Base-by-base conservation (phyloP, 805 yeast species). In the Candida boleticola region DNA sequence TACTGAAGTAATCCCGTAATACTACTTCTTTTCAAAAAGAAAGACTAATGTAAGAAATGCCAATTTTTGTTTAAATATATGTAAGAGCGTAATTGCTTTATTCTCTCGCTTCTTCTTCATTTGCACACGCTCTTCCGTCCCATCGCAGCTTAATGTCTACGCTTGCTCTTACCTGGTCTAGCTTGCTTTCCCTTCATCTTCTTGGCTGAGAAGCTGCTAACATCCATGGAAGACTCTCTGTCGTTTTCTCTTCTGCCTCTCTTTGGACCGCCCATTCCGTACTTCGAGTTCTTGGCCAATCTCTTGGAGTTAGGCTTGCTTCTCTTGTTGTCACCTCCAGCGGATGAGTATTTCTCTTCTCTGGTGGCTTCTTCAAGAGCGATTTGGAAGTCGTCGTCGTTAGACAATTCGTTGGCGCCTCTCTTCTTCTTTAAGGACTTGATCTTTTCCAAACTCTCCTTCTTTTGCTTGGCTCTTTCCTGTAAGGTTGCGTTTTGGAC, bases 401-500 rank as follows among this genome's bases (percentile, higher is more conserved):
- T 73, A 36, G 73, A 69, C 46, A 87, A 77, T 52, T 85, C 96
- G 50, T 82, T 80, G 48, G 80, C 77, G 56, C 82, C 82, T 70
- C 96, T 82, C 80, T 89, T 90, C 61, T 85, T 83, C 77, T 88
- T 89, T 58, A 93, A 77, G n/a, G 86, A 76, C 66, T 89, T 90
- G 64, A 92, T 88, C 71, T 85, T 86, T 19, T 90, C 96, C 52
- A 92, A 67, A 17, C 96, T 82, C 19, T 89, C 96, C 60, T 79
- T 81, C 83, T 92, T 92, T 55, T 89, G 93, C 72, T 86, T 83
- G 61, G 88, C 95, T 70, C 98, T 85, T 55, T 86, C 88, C 70
- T 90, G 97, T 58, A 90, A 74, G 34, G 96, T 89, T 50, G 88
- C 96, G 55, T 86, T 80, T 73, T 90, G 97, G 25, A 90, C 97